Evolutionary conservation across 495 filamentous ascomycete species (phyloP).

Genomic region (Collariella sp.): DNA sequence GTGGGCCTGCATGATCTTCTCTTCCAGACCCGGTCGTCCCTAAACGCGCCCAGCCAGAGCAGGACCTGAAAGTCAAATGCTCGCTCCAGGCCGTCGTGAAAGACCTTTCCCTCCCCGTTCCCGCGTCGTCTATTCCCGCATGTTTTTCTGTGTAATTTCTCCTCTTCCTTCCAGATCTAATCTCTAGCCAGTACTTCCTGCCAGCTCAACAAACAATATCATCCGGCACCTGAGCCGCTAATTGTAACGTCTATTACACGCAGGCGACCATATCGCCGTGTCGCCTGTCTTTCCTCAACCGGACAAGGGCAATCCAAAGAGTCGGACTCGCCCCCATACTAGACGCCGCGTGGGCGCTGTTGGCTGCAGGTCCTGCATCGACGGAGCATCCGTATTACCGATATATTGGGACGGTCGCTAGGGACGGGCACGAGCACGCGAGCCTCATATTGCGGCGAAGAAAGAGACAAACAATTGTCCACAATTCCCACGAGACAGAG

Average conservation of each 20-base stretch:
- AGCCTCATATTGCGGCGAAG: neutral
- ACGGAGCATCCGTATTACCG: no score
- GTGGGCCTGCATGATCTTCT: constrained; percentile 29
- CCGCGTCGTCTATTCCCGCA: neutral
- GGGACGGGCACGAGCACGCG: constrained; percentile 14
- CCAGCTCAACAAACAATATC: neutral
- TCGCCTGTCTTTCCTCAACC: neutral
- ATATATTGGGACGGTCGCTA: constrained; percentile 8
- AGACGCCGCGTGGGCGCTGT: constrained; percentile 20
- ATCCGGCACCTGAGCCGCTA: neutral
- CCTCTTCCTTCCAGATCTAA: constrained; percentile 6
- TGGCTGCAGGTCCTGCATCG: constrained; percentile 23
- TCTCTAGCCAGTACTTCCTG: constrained; percentile 7
- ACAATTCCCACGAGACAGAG: neutral
- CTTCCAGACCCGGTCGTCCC: constrained; percentile 18
- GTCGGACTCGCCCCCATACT: constrained; percentile 16
- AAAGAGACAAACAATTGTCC: constrained; percentile 3
- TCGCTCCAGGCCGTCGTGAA: no score
- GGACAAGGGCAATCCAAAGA: constrained; percentile 15
- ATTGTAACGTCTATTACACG: neutral
- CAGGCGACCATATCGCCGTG: neutral
- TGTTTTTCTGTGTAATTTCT: neutral
- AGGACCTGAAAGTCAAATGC: constrained; percentile 4
- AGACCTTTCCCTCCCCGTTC: constrained; percentile 10
- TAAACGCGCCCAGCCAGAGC: constrained; percentile 23